These are phyloP conservation scores for Dictyostelium intermedium DNA, from an alignment of 78 protist species.

Conservation along the genomic window DNA sequence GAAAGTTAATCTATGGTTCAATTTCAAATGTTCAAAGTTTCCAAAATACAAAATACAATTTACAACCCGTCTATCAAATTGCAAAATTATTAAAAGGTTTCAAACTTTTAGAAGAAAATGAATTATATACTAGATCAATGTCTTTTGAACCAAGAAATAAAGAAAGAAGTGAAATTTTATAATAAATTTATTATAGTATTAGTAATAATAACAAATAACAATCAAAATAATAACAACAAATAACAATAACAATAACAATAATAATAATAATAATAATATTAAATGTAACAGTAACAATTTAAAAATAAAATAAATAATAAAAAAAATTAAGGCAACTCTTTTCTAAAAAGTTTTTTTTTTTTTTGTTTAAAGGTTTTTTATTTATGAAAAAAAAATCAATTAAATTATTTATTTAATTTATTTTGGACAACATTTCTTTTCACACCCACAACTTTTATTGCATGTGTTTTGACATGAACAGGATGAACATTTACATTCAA, in stretches of 20 bases:
- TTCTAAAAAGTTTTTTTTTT: too few species aligned
- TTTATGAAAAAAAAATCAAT: not conserved
- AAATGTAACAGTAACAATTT: not conserved
- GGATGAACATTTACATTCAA: not conserved
- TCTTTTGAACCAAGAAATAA: constrained; percentile 62
- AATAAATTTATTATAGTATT: too few species aligned
- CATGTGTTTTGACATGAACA: not conserved
- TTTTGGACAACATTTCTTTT: not conserved
- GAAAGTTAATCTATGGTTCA: constrained; percentile 46
- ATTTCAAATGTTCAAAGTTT: constrained; percentile 44
- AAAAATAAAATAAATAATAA: too few species aligned
- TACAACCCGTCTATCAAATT: constrained; percentile 71
- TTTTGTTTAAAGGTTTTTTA: not conserved
- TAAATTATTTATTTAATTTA: not conserved
- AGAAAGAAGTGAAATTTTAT: constrained; percentile 25
- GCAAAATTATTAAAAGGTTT: constrained; percentile 32
- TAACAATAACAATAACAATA: too few species aligned
- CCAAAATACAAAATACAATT: constrained; percentile 61
- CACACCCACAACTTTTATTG: not conserved
- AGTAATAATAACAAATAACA: not conserved
- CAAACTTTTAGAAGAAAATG: constrained; percentile 35
- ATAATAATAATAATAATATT: too few species aligned
- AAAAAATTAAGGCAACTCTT: too few species aligned
- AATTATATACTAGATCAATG: constrained; percentile 34
- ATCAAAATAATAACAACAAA: not conserved